phyloP scores from a whole-genome alignment of 495 filamentous ascomycete species.

The Podospora appendiculata region DNA sequence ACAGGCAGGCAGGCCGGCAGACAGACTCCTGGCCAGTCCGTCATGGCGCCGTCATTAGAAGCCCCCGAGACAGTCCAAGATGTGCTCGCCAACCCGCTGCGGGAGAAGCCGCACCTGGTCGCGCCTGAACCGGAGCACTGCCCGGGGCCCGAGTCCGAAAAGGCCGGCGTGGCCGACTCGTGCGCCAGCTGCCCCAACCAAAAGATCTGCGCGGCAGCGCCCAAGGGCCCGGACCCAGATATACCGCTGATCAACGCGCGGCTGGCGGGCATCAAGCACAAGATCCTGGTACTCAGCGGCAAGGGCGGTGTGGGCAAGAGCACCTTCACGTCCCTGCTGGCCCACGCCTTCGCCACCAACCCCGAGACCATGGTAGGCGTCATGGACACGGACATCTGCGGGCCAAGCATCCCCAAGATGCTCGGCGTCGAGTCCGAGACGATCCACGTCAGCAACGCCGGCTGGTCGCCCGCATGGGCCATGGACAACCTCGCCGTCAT shows the following conservation, averaged over 20 bases:
- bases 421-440: constrained; percentile 91
- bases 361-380: constrained; percentile 71
- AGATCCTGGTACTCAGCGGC: constrained; percentile 83
- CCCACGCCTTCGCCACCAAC: constrained; percentile 78
- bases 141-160: constrained; percentile 82
- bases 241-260: constrained; percentile 79
- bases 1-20: background rate
- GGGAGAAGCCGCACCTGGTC: constrained; percentile 68
- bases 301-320: constrained; percentile 97
- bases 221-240: constrained; percentile 94
- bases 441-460: constrained; percentile 71
- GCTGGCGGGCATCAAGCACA: constrained; percentile 74
- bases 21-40: background rate
- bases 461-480: constrained; percentile 94
- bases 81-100: constrained; percentile 59
- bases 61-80: constrained; percentile 55
- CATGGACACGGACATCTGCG: constrained; percentile 96
- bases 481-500: constrained; percentile 86
- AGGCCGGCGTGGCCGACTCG: constrained; percentile 77
- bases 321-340: constrained; percentile 80
- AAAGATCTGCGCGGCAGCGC: constrained; percentile 83
- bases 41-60: constrained; percentile 54
- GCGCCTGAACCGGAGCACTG: constrained; percentile 97
- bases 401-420: constrained; percentile 94
- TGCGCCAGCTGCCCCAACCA: constrained; percentile 96